Base-by-base conservation (phyloP, 2,329 filamentous ascomycete genomes). In the Ophiostoma quercus region DNA sequence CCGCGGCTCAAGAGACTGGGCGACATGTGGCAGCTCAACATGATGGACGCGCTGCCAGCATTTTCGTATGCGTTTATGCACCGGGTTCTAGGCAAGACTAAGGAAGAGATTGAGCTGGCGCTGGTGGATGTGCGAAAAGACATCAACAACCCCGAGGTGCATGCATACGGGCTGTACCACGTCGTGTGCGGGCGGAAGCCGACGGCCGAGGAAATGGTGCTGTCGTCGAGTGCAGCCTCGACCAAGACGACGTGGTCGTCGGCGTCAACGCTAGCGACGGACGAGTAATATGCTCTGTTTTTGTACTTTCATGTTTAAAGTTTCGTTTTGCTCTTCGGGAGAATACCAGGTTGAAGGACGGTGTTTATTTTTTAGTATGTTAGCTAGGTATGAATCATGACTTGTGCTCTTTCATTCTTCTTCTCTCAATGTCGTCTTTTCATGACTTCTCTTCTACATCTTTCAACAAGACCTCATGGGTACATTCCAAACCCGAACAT, bases 111-210 rank as follows among this genome's bases (percentile, higher is more conserved):
- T 37, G 82, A 86, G 79, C 80, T 85, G 5, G 79, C 79, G 2
- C 77, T 86, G 16, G 80, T 86, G 41, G 78, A 83, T 60, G 83
- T 85, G 4, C 79, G 84, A 63, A 80, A 79, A 71, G 81, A 83
- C 41, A 72, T 86, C 3, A 80, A 79, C 6, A 78, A 86, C 74
- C 77, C 78, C 2, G 77, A 77, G 9, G 79, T 84, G 12, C 84
- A 86, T 72, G 79, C 82, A 0, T 86, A 84, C 71, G 77, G 82
- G 72, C 80, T 79, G 34, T 76, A 84, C n/a, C 80, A 82, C 71
- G 81, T 85, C 6, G 82, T 86, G 0, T 82, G 80, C 74, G 84
- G 83, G 9, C 79, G 84, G 34, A 86, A 85, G 72, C 84, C 84
- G 2, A 63, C 32, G 16, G 4, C 19, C 6, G 34, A 66, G 3